Base-by-base conservation (phyloP, 2,329 filamentous ascomycete species). In the Helicocarpus griseus region DNA sequence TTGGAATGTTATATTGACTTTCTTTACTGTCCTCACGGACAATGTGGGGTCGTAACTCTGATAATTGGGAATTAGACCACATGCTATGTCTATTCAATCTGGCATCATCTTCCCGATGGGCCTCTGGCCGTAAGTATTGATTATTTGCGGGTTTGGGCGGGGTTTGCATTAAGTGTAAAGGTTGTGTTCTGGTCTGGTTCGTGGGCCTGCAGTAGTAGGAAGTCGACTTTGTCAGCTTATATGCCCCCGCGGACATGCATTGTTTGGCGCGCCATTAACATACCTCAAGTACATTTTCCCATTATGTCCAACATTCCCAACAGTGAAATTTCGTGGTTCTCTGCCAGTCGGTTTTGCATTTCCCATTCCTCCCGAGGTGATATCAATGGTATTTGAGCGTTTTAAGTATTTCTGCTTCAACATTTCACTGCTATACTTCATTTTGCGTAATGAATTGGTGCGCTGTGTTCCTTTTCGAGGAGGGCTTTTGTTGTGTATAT, bases 231-330 rank as follows among this genome's bases (percentile, higher is more conserved):
- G 51, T 58, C 53, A 57, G 53, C 48, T 26, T 13, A 36, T 24
- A 36, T 24, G 31, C 19, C 24, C 3, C 44, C 54, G 51, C 50
- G 49, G 49, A 54, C 56, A 14, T 17, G n/a, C 19, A 45, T 33
- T 19, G 48, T 45, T 28, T 24, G 5, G 29, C 19, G 29, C 19
- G 3, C 48, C 53, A 47, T 51, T 56, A 54, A 62, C 79, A 63
- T 81, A 90, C 85, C 85, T 86, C 58, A 91, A 66, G 68, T 89
- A 91, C 67, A 91, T 87, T 64, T 83, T 82, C 36, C 87, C 87
- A 69, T 89, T 89, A 64, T 89, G 87, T 22, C 86, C 86, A 54
- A 91, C 86, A 66, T 89, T 90, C 48, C 84, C 82, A 50, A 91
- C 87, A 2, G 85, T 83, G 65, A 91, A 90, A 61, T 87, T 82